Conservation (phyloP, 2,329 filamentous ascomycete species). For the Rutstroemia sp. region DNA sequence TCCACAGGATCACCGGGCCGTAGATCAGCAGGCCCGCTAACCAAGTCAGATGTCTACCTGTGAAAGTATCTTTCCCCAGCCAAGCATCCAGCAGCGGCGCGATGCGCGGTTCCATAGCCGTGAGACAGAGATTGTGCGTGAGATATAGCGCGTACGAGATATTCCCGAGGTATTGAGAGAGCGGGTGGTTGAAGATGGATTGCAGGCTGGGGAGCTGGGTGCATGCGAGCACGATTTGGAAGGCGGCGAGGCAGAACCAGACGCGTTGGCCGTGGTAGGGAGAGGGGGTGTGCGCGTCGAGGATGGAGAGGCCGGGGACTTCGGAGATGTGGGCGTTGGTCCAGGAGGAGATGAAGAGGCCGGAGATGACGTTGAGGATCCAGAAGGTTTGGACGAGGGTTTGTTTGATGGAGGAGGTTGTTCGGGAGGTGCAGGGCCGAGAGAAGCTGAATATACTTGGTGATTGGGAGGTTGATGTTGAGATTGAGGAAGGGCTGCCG, state of each 20-base stretch:
- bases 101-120: constrained; percentile 21
- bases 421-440: not conserved
- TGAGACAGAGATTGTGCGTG: constrained; percentile 46
- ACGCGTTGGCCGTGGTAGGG: constrained; percentile 24
- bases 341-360: constrained; percentile 27
- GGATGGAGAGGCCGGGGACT: constrained; percentile 17
- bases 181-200: constrained; percentile 37
- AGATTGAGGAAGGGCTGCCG: constrained; percentile 5
- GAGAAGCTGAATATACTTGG: not conserved
- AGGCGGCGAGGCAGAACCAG: constrained; percentile 26
- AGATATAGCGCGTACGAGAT: constrained; percentile 53
- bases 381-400: constrained; percentile 20
- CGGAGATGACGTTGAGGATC: constrained; percentile 20
- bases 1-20: constrained; percentile 42
- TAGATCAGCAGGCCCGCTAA: constrained; percentile 33
- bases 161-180: constrained; percentile 48
- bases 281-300: constrained; percentile 20
- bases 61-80: constrained; percentile 16
- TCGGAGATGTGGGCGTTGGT: constrained; percentile 22
- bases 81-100: constrained; percentile 18
- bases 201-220: constrained; percentile 33
- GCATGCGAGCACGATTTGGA: constrained; percentile 25
- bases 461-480: constrained; percentile 1
- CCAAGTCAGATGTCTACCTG: constrained; percentile 28
- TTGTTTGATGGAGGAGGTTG: not conserved